phyloP scores from a whole-genome alignment of 2,329 filamentous ascomycete species.

The Fusarium circinatum region DNA sequence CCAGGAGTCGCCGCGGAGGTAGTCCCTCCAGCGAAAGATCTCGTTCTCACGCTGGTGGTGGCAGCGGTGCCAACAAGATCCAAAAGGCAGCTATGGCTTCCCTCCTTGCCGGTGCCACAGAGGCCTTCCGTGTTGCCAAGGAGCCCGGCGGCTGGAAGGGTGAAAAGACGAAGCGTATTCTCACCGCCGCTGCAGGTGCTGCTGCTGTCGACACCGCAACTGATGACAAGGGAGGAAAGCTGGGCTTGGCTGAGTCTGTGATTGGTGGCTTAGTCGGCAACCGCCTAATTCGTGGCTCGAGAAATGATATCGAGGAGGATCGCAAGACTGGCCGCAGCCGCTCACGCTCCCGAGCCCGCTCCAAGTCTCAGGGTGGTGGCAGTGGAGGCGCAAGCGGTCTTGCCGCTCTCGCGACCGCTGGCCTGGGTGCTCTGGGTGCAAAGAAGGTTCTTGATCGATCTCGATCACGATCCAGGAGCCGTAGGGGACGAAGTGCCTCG shows the following conservation, averaged over 20 bases:
- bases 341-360: constrained; percentile 74
- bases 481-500: constrained; percentile 61
- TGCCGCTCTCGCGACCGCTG: constrained; percentile 72
- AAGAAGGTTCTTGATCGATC: constrained; percentile 71
- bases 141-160: constrained; percentile 90
- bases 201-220: constrained; percentile 85
- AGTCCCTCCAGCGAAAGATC: constrained; percentile 61
- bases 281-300: constrained; percentile 83
- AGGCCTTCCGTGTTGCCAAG: constrained; percentile 90
- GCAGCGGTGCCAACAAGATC: constrained; percentile 67
- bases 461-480: constrained; percentile 64
- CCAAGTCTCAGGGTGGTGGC: constrained; percentile 57
- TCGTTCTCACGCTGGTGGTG: constrained; percentile 61
- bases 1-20: constrained; percentile 61
- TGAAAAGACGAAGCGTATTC: constrained; percentile 88
- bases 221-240: constrained; percentile 79
- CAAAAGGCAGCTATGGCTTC: constrained; percentile 93
- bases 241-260: constrained; percentile 86
- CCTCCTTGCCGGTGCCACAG: constrained; percentile 86
- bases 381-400: constrained; percentile 59
- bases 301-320: constrained; percentile 72
- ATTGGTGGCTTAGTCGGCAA: constrained; percentile 89
- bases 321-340: constrained; percentile 70
- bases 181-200: constrained; percentile 87
- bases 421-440: constrained; percentile 67